Conservation (phyloP, 768 basidiomycete genomes). For the Psilocybe sp. region DNA sequence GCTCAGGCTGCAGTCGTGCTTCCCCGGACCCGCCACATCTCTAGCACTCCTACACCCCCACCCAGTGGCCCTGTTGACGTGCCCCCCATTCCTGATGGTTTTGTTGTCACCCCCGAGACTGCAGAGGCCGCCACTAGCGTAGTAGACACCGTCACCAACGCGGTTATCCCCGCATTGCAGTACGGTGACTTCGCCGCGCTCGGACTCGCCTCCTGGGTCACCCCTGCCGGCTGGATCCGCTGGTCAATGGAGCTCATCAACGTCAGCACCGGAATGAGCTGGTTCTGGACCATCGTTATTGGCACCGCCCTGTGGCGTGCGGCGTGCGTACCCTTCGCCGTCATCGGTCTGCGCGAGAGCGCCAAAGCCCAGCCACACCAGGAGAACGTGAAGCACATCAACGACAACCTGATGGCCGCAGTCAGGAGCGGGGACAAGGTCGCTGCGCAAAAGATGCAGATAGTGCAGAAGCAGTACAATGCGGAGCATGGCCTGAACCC, state of each 20-base stretch:
- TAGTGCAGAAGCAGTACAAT: slow-evolving; percentile 56
- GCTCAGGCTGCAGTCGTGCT: not conserved
- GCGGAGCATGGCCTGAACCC: slow-evolving; percentile 61
- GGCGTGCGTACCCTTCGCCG: slow-evolving; percentile 56
- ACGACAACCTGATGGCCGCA: slow-evolving; percentile 40
- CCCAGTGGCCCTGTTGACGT: no score
- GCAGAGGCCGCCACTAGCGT: slow-evolving; percentile 16
- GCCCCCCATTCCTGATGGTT: no score
- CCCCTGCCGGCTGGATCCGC: slow-evolving; percentile 60
- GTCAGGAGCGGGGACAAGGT: slow-evolving; percentile 32
- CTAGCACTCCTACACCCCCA: no score
- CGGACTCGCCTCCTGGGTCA: slow-evolving; percentile 53
- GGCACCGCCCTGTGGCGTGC: slow-evolving; percentile 62
- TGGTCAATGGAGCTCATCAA: slow-evolving; percentile 69
- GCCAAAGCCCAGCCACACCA: slow-evolving; percentile 61
- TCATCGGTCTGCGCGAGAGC: slow-evolving; percentile 54
- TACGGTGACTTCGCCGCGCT: slow-evolving; percentile 71
- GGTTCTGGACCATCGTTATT: slow-evolving; percentile 80
- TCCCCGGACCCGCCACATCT: no score
- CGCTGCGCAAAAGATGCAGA: slow-evolving; percentile 52
- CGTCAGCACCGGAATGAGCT: slow-evolving; percentile 68
- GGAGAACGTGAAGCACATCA: slow-evolving; percentile 44
- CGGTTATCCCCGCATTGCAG: slow-evolving; percentile 46
- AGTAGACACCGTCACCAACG: slow-evolving; percentile 21
- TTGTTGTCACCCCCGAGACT: not conserved